Evolutionary conservation across 2,329 filamentous ascomycete species (phyloP), one percentile per base, ranked within the genome.

Genomic region (Eurotiales sp.): DNA sequence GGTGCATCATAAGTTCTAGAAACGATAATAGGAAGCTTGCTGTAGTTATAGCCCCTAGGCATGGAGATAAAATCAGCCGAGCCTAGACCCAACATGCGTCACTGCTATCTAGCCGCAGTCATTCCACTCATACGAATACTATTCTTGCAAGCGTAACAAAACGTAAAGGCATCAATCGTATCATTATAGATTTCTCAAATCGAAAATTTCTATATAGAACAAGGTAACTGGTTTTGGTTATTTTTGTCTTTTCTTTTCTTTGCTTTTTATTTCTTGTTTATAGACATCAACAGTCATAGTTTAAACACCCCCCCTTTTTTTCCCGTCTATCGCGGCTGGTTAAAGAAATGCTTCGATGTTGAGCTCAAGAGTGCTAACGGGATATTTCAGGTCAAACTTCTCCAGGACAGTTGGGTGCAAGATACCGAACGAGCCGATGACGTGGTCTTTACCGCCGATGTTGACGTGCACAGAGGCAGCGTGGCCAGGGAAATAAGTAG

Each of bases 331-430:
- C 8, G 17, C 14, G 10, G 5, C 8, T 15, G 32, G 55, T 67
- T 59, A 96, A 74, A 96, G 77, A 80, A 99, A 95, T 59, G 88
- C 83, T 73, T 97, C 92, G 27, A 97, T 82, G 72, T 97, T 96
- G 68, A 99, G 81, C 77, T 99, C 93, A 60, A 99, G 74, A 39
- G 89, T 90, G 74, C 90, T 96, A 62, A 95, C 90, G 37, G 93
- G 92, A 77, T 91, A 90, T 81, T 83, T 89, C 65, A 96, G 78
- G 63, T 95, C 91, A 72, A 93, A 96, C 64, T 95, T 93, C 68
- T 96, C 90, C 64, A 97, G 76, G 58, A 97, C 93, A 5, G 84
- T 86, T 39, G 93, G 95, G 72, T 99, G 92, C 66, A 99, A 72
- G 60, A 99, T 92, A 63, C 93, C 93, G 66, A 99, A 93, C 69